Evolutionary conservation across 2,329 filamentous ascomycete genomes (phyloP).

Genomic region (Endoconidiophora polonica): DNA sequence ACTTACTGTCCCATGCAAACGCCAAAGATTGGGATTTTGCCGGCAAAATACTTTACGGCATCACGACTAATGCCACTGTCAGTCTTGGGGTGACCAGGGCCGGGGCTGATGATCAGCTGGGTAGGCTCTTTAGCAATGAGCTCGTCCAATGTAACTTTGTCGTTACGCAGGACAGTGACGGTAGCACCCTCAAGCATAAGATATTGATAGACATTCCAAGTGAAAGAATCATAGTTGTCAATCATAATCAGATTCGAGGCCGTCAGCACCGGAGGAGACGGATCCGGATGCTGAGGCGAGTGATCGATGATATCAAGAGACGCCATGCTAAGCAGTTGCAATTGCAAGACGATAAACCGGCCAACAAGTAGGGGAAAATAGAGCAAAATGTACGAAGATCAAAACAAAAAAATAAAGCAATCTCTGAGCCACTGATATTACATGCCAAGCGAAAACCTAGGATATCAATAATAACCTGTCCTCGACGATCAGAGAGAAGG

Average conservation of each 20-base stretch:
- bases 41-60: slow-evolving; percentile 77
- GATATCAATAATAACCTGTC: too few relatives aligned
- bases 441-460: too few relatives aligned
- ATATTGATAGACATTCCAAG: slow-evolving; percentile 99
- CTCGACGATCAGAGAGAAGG: too few relatives aligned
- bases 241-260: slow-evolving; percentile 88
- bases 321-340: slow-evolving; percentile 26
- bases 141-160: slow-evolving; percentile 74
- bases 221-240: slow-evolving; percentile 99
- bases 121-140: slow-evolving; percentile 73
- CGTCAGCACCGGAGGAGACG: slow-evolving; percentile 53
- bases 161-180: slow-evolving; percentile 82
- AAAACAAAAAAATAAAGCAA: background rate
- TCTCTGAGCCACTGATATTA: too few relatives aligned
- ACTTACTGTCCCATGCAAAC: slow-evolving; percentile 92
- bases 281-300: slow-evolving; percentile 70
- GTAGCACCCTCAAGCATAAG: slow-evolving; percentile 86
- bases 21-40: slow-evolving; percentile 90
- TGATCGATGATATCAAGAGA: slow-evolving; percentile 48
- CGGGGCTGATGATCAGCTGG: slow-evolving; percentile 86
- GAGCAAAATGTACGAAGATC: background rate
- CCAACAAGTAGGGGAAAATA: background rate
- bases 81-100: slow-evolving; percentile 77
- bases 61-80: slow-evolving; percentile 90
- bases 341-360: background rate